phyloP scores from a whole-genome alignment of 2,329 filamentous ascomycete species.

The Verticillium zaregamsianum region DNA sequence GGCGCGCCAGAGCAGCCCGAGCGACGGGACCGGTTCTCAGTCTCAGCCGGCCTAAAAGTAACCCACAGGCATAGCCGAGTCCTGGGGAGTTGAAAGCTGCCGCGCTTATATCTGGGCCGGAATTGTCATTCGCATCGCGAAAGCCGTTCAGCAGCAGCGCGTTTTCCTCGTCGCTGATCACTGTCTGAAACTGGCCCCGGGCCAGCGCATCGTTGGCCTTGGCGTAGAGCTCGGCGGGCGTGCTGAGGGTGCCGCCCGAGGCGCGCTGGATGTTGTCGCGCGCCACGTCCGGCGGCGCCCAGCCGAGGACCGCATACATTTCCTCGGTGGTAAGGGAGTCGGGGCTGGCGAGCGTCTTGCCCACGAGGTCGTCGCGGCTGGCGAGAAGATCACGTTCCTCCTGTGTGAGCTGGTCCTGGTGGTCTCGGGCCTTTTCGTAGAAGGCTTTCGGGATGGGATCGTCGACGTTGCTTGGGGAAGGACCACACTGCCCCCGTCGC shows the following conservation, averaged over 20 bases:
- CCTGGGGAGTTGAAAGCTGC: background rate
- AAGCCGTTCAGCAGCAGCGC: background rate
- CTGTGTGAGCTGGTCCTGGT: conserved; percentile 11
- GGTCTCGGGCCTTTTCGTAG: conserved; percentile 12
- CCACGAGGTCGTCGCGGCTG: conserved; percentile 11
- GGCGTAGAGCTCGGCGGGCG: conserved; percentile 1
- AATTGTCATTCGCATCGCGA: background rate
- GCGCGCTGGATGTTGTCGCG: conserved; percentile 5
- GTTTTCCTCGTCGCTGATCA: background rate
- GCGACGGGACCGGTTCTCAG: background rate
- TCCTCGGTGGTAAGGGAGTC: conserved; percentile 7
- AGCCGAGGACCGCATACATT: conserved; percentile 8
- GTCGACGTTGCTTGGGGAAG: background rate
- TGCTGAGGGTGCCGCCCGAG: background rate
- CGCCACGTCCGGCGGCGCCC: conserved; percentile 8
- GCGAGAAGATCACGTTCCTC: conserved; percentile 12
- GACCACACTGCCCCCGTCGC: background rate
- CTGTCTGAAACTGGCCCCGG: background rate
- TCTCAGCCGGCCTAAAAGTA: background rate
- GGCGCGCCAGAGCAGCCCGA: background rate
- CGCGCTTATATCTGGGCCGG: background rate
- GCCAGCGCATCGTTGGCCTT: conserved; percentile 3
- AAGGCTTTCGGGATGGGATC: conserved; percentile 5
- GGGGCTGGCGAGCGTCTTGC: conserved; percentile 11
- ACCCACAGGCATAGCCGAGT: background rate